phyloP scores from a whole-genome alignment of 1,284 basidiomycete genomes.

The Anthracocystis panici-leucophaei region DNA sequence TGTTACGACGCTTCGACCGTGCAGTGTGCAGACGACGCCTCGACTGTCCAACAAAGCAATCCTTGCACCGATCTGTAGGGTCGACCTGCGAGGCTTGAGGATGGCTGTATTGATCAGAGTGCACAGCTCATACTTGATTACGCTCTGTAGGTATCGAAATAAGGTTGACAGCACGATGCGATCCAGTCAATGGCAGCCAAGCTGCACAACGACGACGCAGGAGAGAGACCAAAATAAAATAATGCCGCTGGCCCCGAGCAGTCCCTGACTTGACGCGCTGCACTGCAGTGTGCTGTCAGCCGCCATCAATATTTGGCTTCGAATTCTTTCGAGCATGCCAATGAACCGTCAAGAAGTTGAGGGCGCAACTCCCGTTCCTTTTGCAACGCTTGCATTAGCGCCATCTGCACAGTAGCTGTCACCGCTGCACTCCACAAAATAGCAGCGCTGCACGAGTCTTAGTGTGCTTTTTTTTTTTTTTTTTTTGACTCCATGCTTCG shows the following conservation, averaged over 20 bases:
- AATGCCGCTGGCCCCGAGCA: neutral
- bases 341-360: no score
- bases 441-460: conserved; percentile 15
- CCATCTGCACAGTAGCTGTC: conserved; percentile 5
- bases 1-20: neutral
- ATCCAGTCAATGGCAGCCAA: neutral
- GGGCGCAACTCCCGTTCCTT: no score
- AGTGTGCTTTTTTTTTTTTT: neutral
- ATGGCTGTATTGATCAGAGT: neutral
- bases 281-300: no score
- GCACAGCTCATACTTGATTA: neutral
- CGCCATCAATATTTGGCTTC: neutral
- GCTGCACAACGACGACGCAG: neutral
- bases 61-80: neutral
- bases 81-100: neutral
- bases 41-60: no score
- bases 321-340: no score
- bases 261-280: conserved; percentile 6
- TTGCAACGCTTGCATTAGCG: neutral
- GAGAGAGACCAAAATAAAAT: neutral
- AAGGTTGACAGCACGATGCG: conserved; percentile 5
- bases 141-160: neutral
- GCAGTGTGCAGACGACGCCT: neutral
- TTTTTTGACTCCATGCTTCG: neutral
- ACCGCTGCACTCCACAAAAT: conserved; percentile 5